phyloP scores from a whole-genome alignment of 2,329 filamentous ascomycete genomes.

The Cercospora citrullina region DNA sequence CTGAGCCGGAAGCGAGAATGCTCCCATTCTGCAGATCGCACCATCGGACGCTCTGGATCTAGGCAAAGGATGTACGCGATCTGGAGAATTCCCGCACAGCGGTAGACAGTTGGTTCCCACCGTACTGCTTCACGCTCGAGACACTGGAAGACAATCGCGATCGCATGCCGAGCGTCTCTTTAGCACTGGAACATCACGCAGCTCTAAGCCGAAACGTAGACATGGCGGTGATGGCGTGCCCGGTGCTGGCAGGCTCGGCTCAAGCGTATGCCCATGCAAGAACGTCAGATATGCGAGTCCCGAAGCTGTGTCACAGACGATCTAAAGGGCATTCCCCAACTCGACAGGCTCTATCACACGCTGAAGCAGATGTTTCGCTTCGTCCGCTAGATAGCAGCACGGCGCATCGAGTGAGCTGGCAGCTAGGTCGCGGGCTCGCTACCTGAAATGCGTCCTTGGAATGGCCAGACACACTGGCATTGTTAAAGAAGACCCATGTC shows the following conservation, averaged over 20 bases:
- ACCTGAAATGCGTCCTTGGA: background rate
- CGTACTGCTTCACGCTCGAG: background rate
- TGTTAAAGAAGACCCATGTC: background rate
- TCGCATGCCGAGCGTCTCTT: background rate
- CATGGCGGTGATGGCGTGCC: background rate
- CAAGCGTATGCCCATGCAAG: background rate
- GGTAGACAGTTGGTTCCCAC: background rate
- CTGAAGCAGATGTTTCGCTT: background rate
- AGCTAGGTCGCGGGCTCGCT: background rate
- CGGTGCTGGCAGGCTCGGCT: background rate
- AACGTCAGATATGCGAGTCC: background rate
- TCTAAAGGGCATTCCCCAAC: background rate
- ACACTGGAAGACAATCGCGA: background rate
- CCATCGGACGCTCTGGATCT: background rate
- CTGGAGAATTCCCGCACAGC: background rate
- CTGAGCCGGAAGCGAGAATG: background rate
- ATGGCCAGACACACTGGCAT: background rate
- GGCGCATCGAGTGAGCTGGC: background rate
- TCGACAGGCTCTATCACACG: background rate
- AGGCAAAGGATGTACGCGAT: background rate
- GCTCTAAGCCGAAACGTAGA: background rate
- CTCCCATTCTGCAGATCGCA: background rate
- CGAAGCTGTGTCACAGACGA: background rate
- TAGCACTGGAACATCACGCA: background rate
- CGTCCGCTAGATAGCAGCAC: background rate